These are phyloP conservation scores for Picochlorum costavermella DNA, from an alignment of 139 green algal species.

Conservation along the genomic window DNA sequence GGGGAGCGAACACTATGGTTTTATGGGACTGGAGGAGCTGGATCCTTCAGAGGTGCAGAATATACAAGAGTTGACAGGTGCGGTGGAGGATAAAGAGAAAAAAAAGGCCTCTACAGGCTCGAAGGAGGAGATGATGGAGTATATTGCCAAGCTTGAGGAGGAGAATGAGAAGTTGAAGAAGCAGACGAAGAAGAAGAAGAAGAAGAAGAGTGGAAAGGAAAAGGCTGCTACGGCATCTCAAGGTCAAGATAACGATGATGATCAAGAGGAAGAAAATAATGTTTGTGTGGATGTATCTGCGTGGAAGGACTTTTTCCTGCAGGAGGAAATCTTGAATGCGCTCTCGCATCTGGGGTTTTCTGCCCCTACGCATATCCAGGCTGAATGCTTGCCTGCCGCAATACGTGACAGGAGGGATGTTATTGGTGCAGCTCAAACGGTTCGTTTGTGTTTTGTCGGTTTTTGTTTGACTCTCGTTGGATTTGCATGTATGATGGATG, in stretches of 20 bases:
- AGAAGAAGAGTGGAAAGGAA: background rate
- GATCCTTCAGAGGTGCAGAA: constrained; percentile 18
- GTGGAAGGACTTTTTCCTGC: constrained; percentile 26
- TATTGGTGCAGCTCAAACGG: constrained; percentile 91
- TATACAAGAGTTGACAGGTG: constrained; percentile 22
- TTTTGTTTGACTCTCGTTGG: background rate
- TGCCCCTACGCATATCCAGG: constrained; percentile 70
- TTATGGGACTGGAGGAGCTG: constrained; percentile 65
- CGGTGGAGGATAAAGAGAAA: constrained; percentile 10
- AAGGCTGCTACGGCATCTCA: background rate
- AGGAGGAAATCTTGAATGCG: constrained; percentile 11
- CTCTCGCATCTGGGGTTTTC: constrained; percentile 42
- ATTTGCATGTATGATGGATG: constrained; percentile 43
- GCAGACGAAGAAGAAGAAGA: background rate
- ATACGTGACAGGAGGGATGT: constrained; percentile 68
- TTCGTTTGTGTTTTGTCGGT: constrained; percentile 3
- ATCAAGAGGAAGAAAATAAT: background rate
- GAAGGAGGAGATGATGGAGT: constrained; percentile 1
- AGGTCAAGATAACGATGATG: constrained; percentile 10
- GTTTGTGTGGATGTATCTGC: constrained; percentile 15
- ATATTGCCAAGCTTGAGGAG: constrained; percentile 4
- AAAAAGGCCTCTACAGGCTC: constrained; percentile 1
- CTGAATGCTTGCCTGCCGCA: constrained; percentile 57
- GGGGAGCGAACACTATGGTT: constrained; percentile 65
- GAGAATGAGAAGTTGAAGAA: constrained; percentile 1